Conservation (phyloP, 805 yeast species). For the Starmerella lactis-condensi region DNA sequence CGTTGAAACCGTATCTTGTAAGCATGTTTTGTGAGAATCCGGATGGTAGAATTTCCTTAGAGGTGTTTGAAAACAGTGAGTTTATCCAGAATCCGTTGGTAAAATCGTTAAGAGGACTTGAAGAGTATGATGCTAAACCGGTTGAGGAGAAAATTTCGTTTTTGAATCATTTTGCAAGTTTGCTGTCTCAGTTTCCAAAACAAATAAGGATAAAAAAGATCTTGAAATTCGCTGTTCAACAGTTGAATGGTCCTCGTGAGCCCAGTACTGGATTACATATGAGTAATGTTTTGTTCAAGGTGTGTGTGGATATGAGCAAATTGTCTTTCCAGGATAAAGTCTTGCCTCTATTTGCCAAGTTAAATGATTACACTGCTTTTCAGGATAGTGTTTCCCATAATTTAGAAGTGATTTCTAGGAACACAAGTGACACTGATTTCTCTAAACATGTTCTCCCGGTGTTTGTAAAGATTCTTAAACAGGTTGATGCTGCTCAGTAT, state of each 20-base stretch:
- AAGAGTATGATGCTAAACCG: conserved; percentile 61
- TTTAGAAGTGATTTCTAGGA: conserved; percentile 29
- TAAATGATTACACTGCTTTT: conserved; percentile 26
- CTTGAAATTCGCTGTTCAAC: conserved; percentile 45
- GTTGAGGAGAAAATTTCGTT: conserved; percentile 49
- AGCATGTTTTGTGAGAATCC: conserved; percentile 31
- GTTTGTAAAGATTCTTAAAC: conserved; percentile 22
- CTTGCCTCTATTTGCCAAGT: conserved; percentile 28
- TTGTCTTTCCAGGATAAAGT: conserved; percentile 60
- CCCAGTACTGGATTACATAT: conserved; percentile 14
- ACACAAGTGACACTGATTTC: conserved; percentile 37
- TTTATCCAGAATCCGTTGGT: conserved; percentile 71
- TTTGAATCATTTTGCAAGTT: conserved; percentile 40
- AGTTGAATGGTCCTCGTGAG: conserved; percentile 22
- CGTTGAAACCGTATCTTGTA: conserved; percentile 18
- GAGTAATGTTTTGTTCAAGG: conserved; percentile 17
- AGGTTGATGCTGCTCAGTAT: conserved; percentile 19
- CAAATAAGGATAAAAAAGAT: conserved; percentile 46
- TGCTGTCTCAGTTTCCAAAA: conserved; percentile 41
- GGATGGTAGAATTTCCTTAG: conserved; percentile 38
- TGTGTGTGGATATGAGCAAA: conserved; percentile 49
- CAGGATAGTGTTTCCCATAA: conserved; percentile 32
- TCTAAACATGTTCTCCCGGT: conserved; percentile 31
- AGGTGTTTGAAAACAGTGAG: conserved; percentile 49
- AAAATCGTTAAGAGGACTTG: conserved; percentile 61